A percentile compares a stretch with the other conserved stretches of the same genome.
Evolutionary conservation across 2,329 filamentous ascomycete species (phyloP).

Genomic region (Paraphoma chrysanthemicola): DNA sequence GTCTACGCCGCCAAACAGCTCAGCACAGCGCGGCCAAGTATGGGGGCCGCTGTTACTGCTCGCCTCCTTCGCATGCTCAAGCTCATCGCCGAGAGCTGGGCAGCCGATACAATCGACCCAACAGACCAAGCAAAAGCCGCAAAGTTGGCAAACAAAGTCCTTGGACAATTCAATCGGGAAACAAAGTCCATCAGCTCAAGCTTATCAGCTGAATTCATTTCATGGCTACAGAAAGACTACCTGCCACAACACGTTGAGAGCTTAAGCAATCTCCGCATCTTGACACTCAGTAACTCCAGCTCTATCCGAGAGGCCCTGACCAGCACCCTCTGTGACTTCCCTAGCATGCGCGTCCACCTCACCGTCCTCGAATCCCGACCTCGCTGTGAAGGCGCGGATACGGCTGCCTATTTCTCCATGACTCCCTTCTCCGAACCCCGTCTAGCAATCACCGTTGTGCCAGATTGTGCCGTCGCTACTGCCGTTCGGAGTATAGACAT

Average conservation of each 20-base stretch:
- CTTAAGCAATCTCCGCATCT: slow-evolving; percentile 14
- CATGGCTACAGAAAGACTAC: no score
- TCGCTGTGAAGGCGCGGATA: slow-evolving; percentile 67
- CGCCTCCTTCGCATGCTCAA: slow-evolving; percentile 57
- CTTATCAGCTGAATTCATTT: background rate
- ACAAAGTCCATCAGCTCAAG: background rate
- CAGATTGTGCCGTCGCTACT: slow-evolving; percentile 66
- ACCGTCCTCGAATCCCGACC: slow-evolving; percentile 72
- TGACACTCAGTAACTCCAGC: slow-evolving; percentile 58
- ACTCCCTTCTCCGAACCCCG: slow-evolving; percentile 7
- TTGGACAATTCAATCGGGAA: background rate
- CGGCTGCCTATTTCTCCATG: slow-evolving; percentile 56
- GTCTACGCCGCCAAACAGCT: slow-evolving; percentile 70
- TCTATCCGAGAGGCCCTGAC: slow-evolving; percentile 63
- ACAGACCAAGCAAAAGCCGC: no score
- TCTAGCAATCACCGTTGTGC: slow-evolving; percentile 59
- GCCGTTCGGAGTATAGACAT: slow-evolving; percentile 62
- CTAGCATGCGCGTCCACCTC: slow-evolving; percentile 57
- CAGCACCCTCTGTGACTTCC: slow-evolving; percentile 46
- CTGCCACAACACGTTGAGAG: no score
- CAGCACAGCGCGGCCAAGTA: slow-evolving; percentile 61
- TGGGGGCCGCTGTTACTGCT: slow-evolving; percentile 62
- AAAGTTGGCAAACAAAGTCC: background rate
- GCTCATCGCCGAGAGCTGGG: slow-evolving; percentile 1
- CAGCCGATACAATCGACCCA: no score